Evolutionary conservation across 1,284 basidiomycete genomes (phyloP).

Genomic region (Boletellus deceptivus): DNA sequence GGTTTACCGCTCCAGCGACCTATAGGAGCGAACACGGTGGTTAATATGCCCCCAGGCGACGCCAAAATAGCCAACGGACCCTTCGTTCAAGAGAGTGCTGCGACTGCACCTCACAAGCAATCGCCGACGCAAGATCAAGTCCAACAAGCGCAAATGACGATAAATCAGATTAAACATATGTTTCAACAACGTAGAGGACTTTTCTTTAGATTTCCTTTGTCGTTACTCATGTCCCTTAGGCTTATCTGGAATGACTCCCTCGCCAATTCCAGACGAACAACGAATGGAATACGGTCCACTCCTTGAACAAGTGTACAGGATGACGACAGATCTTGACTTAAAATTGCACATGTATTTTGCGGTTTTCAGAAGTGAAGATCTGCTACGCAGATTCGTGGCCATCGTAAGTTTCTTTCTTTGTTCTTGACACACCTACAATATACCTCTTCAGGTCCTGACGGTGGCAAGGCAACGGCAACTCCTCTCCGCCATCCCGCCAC

Average conservation of each 20-base stretch:
- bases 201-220: constrained; percentile 11
- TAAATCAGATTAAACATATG: constrained; percentile 34
- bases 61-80: constrained; percentile 20
- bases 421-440: constrained; percentile 7
- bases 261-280: constrained; percentile 50
- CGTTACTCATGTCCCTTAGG: constrained; percentile 14
- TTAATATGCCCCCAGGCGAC: constrained; percentile 17
- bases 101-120: constrained; percentile 11
- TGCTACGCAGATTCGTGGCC: constrained; percentile 46
- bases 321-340: constrained; percentile 45
- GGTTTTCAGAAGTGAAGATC: constrained; percentile 44
- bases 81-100: constrained; percentile 13
- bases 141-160: constrained; percentile 28
- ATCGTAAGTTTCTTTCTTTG: constrained; percentile 46
- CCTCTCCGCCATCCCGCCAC: constrained; percentile 43
- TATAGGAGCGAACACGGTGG: constrained; percentile 16
- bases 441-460: constrained; percentile 43
- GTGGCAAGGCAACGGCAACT: constrained; percentile 52
- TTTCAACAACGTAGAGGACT: constrained; percentile 36
- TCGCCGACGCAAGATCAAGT: constrained; percentile 32
- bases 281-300: constrained; percentile 48
- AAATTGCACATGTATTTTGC: constrained; percentile 49
- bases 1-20: constrained; percentile 22
- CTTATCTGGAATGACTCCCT: constrained; percentile 27
- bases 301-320: constrained; percentile 48